phyloP scores from a whole-genome alignment of 306 rosid genomes.

The Fagus sylvatica region DNA sequence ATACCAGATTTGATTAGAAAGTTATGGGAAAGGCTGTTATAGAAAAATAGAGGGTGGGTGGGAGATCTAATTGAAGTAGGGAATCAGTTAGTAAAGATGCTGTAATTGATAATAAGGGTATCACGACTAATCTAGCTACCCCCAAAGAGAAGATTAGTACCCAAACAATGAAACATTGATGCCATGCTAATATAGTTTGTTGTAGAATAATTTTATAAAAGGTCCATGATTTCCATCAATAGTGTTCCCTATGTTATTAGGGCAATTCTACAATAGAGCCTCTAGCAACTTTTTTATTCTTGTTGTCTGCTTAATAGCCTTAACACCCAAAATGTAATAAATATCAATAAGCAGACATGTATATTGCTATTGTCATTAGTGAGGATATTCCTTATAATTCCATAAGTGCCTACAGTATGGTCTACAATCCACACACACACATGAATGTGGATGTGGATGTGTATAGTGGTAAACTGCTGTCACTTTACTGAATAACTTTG shows the following conservation, averaged over 20 bases:
- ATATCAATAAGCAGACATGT: neutral
- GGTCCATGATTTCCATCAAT: neutral
- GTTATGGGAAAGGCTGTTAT: neutral
- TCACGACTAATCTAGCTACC: neutral
- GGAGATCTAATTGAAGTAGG: neutral
- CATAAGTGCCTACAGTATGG: neutral
- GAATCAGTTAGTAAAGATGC: neutral
- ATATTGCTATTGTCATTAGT: neutral
- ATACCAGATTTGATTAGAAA: neutral
- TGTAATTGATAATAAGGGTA: neutral
- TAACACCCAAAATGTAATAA: neutral
- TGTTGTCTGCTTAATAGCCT: neutral
- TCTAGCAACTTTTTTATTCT: neutral
- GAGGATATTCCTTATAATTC: neutral
- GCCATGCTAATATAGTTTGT: neutral
- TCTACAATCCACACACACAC: neutral
- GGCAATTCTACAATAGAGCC: neutral
- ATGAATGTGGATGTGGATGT: too few relatives aligned
- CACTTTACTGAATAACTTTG: too few relatives aligned
- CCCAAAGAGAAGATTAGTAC: neutral
- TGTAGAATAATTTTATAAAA: neutral
- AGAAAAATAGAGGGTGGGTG: neutral
- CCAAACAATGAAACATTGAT: conserved; percentile 1
- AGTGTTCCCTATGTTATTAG: neutral
- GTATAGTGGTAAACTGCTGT: too few relatives aligned